Conservation (phyloP, 306 rosid species). For the Cucurbita pepo region DNA sequence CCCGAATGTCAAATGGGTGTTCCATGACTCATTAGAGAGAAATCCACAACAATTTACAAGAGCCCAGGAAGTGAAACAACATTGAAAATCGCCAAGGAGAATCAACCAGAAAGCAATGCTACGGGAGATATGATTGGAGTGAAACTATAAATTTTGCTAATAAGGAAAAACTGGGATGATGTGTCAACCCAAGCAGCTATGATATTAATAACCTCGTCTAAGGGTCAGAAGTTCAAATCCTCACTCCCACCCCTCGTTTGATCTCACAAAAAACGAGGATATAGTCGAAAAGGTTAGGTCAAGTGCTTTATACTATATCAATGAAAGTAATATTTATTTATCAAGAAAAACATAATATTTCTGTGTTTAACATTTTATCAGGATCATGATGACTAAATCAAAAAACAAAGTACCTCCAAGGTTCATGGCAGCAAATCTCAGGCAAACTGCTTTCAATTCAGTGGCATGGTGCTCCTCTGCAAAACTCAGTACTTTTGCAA, state of each 20-base stretch:
- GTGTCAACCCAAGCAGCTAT: background rate
- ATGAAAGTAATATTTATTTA: background rate
- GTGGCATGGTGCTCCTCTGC: constrained; percentile 79
- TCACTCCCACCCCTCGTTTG: background rate
- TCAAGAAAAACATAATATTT: background rate
- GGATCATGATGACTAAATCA: background rate
- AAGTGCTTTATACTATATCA: background rate
- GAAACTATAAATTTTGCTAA: background rate
- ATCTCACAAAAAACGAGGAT: background rate
- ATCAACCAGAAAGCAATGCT: background rate
- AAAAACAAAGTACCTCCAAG: constrained; percentile 42
- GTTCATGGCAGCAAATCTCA: constrained; percentile 77
- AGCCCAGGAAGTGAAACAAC: background rate
- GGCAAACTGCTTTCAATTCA: constrained; percentile 73
- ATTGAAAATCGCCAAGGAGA: background rate
- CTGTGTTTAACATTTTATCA: background rate
- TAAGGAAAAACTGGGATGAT: background rate
- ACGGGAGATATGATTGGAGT: background rate
- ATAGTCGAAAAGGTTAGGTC: background rate
- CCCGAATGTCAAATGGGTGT: background rate
- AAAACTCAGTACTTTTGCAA: constrained; percentile 67
- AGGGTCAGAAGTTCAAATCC: background rate
- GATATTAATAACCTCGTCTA: too few species aligned
- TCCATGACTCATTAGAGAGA: background rate
- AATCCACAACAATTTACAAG: background rate